These are phyloP conservation scores for Termitomyces sp. DNA, from an alignment of 768 basidiomycete species.

Conservation along the genomic window DNA sequence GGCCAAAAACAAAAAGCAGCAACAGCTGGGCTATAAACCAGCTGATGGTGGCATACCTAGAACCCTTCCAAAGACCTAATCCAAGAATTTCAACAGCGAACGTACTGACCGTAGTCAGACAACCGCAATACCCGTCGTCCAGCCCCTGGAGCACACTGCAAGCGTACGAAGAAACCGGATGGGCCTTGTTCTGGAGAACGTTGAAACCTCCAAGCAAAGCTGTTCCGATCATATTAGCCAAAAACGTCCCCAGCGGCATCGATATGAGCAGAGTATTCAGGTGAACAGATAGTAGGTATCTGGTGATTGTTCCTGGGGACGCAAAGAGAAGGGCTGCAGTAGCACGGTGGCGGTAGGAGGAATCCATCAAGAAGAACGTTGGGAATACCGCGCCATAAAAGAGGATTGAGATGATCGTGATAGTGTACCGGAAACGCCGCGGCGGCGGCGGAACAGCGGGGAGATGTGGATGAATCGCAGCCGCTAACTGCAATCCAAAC, in stretches of 20 bases:
- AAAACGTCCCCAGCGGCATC: constrained; percentile 76
- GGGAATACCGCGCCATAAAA: constrained; percentile 73
- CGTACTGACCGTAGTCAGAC: constrained; percentile 90
- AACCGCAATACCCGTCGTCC: constrained; percentile 90
- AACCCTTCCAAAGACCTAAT: constrained; percentile 50
- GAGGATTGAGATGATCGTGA: constrained; percentile 52
- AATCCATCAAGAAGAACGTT: constrained; percentile 70
- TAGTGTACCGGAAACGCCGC: constrained; percentile 37
- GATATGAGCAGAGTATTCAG: constrained; percentile 61
- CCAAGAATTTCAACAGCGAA: constrained; percentile 76
- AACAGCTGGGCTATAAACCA: constrained; percentile 65
- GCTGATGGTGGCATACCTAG: constrained; percentile 64
- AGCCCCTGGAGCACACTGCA: constrained; percentile 80
- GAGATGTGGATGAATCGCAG: constrained; percentile 31
- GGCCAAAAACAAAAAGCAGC: constrained; percentile 67
- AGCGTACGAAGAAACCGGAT: constrained; percentile 35
- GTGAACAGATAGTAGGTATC: constrained; percentile 68
- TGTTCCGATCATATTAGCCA: constrained; percentile 74
- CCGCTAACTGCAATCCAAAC: constrained; percentile 65
- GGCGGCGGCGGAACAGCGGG: constrained; percentile 36
- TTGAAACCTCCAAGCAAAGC: constrained; percentile 72
- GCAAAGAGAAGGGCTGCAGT: constrained; percentile 87
- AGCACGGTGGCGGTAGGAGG: constrained; percentile 65
- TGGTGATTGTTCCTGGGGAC: constrained; percentile 82
- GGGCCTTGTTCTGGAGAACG: constrained; percentile 53